Evolutionary conservation across 805 yeast genomes (phyloP).

Genomic region (Schwanniomyces vanrijiae): DNA sequence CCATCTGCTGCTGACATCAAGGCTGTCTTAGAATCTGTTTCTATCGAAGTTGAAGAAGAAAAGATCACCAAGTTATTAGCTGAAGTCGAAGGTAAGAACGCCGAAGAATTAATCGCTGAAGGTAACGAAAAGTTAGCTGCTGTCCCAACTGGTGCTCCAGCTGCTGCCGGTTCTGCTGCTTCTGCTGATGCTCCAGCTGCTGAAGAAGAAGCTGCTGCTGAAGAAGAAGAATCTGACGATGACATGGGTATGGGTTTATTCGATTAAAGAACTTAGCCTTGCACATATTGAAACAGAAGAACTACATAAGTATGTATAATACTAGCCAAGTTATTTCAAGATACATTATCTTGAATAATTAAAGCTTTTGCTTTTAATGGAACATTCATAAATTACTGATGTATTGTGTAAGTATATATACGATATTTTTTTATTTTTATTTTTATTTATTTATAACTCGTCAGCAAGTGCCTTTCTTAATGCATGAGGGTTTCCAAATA

Average conservation of each 20-base stretch:
- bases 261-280: conserved; percentile 61
- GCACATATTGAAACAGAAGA: conserved; percentile 3
- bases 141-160: conserved; percentile 98
- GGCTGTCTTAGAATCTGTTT: conserved; percentile 88
- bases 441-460: conserved; percentile 15
- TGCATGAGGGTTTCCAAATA: conserved; percentile 79
- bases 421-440: too few relatives aligned
- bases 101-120: conserved; percentile 86
- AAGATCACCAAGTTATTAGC: conserved; percentile 77
- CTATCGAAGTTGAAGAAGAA: conserved; percentile 91
- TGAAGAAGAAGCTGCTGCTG: conserved; percentile 72
- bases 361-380: not conserved
- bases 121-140: conserved; percentile 97
- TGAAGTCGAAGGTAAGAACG: conserved; percentile 91
- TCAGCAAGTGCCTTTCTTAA: conserved; percentile 59
- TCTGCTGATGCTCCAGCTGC: conserved; percentile 71
- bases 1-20: conserved; percentile 94
- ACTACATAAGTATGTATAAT: conserved; percentile 7
- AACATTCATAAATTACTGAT: conserved; percentile 1
- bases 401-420: not conserved
- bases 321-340: not conserved
- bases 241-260: conserved; percentile 92
- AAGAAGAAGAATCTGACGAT: conserved; percentile 58
- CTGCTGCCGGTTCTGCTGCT: conserved; percentile 71
- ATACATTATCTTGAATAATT: not conserved